A percentile compares a stretch with the other conserved stretches of the same genome.
Evolutionary conservation across 2,329 filamentous ascomycete genomes (phyloP).

Genomic region (Penicillium sclerotigenum): DNA sequence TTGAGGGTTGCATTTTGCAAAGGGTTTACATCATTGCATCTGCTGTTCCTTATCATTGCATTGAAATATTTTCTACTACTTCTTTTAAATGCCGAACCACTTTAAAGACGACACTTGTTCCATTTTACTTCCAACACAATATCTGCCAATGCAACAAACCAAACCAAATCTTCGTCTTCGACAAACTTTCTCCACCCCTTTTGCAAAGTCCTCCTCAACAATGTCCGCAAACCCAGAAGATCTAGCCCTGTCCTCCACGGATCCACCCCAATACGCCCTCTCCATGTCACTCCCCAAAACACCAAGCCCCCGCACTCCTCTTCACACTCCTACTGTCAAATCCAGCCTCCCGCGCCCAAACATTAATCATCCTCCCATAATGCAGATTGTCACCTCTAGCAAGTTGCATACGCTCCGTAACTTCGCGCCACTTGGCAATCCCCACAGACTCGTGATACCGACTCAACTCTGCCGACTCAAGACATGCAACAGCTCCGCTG

Average conservation of each 20-base stretch:
- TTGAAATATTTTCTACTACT: not conserved
- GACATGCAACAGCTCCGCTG: slow-evolving; percentile 52
- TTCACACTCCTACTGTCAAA: slow-evolving; percentile 26
- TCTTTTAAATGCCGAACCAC: no score
- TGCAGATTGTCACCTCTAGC: slow-evolving; percentile 31
- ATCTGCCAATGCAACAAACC: slow-evolving; percentile 39
- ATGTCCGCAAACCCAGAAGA: slow-evolving; percentile 30
- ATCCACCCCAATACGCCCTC: slow-evolving; percentile 35
- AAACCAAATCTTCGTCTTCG: slow-evolving; percentile 37
- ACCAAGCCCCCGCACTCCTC: slow-evolving; percentile 36
- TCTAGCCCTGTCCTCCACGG: slow-evolving; percentile 32
- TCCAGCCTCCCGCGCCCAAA: slow-evolving; percentile 37
- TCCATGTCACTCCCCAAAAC: slow-evolving; percentile 34
- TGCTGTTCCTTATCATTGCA: not conserved
- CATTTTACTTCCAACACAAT: slow-evolving; percentile 32
- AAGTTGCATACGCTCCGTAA: slow-evolving; percentile 21
- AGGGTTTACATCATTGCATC: not conserved
- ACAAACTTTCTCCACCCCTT: slow-evolving; percentile 37
- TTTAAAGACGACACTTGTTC: not conserved
- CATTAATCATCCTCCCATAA: slow-evolving; percentile 30
- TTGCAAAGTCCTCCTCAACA: slow-evolving; percentile 33
- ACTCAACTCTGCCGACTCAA: slow-evolving; percentile 39
- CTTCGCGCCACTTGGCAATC: slow-evolving; percentile 24
- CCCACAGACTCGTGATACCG: slow-evolving; percentile 35
- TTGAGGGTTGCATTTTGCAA: not conserved